Evolutionary conservation across 208 protist species (phyloP).

Genomic region (Lotmaria passim): DNA sequence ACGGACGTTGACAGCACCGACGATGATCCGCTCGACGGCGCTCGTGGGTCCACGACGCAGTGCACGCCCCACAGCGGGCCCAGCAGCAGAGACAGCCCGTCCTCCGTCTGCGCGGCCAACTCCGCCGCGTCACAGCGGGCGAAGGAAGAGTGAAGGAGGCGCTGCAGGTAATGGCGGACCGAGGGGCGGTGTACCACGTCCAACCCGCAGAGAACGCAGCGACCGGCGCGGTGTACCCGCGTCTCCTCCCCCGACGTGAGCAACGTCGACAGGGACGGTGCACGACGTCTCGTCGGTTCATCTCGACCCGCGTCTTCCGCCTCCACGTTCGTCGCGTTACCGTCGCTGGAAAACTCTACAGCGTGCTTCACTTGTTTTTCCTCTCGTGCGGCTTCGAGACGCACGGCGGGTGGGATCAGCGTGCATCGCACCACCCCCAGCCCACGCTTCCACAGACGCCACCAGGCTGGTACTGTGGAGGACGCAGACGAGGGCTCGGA

Average conservation of each 20-base stretch:
- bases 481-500: background rate
- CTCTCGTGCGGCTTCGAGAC: background rate
- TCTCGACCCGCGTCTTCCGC: too few species aligned
- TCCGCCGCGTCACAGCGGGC: conserved; percentile 48
- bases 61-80: conserved; percentile 69
- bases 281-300: too few species aligned
- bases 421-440: conserved; percentile 24
- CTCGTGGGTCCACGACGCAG: conserved; percentile 1
- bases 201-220: conserved; percentile 70
- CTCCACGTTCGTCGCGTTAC: too few species aligned
- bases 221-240: conserved; percentile 29
- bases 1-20: too few species aligned
- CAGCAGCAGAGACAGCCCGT: conserved; percentile 47
- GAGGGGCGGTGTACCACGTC: conserved; percentile 51
- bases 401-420: conserved; percentile 13
- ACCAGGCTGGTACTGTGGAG: background rate
- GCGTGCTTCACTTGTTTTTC: background rate
- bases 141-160: conserved; percentile 44
- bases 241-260: background rate
- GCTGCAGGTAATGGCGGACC: conserved; percentile 52
- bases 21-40: background rate
- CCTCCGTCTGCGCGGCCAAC: conserved; percentile 58
- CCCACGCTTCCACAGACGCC: conserved; percentile 18
- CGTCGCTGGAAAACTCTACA: background rate
- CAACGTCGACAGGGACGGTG: background rate